Percentiles rank a stretch among this genome's conserved stretches.
These are phyloP conservation scores for Cercis canadensis DNA, from an alignment of 306 rosid genomes.

Conservation along the genomic window DNA sequence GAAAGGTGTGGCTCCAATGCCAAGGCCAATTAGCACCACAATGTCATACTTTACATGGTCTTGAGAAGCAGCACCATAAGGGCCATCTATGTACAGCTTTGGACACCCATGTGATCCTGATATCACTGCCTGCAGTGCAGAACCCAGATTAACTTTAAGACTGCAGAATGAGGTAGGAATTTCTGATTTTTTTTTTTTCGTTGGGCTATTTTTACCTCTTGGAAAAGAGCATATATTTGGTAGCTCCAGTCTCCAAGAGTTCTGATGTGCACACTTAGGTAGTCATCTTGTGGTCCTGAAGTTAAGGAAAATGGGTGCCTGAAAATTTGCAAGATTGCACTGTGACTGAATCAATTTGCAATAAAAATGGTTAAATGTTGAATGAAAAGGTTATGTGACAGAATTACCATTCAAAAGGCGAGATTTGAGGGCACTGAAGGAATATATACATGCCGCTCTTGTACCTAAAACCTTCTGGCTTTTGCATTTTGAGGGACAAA, in stretches of 20 bases:
- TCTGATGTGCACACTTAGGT: conserved; percentile 85
- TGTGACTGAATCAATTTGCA: neutral
- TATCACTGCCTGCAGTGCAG: conserved; percentile 53
- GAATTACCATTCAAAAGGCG: conserved; percentile 79
- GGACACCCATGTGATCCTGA: conserved; percentile 57
- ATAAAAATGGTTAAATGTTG: neutral
- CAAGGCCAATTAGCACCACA: conserved; percentile 78
- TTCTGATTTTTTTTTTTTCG: neutral
- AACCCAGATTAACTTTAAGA: conserved; percentile 21
- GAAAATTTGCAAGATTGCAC: conserved; percentile 37
- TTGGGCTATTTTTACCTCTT: conserved; percentile 57
- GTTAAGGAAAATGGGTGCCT: conserved; percentile 98
- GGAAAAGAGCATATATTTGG: conserved; percentile 71
- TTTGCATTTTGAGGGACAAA: conserved; percentile 72
- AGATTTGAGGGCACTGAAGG: conserved; percentile 91
- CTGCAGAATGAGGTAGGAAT: neutral
- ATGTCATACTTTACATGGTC: conserved; percentile 84
- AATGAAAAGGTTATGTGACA: neutral
- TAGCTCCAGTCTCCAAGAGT: conserved; percentile 90
- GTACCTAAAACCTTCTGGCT: conserved; percentile 79
- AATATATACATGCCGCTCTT: conserved; percentile 87
- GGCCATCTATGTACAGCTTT: conserved; percentile 83
- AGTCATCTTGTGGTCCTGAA: conserved; percentile 83
- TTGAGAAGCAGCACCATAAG: conserved; percentile 87
- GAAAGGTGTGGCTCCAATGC: conserved; percentile 94